Base-by-base conservation (phyloP, 1,284 basidiomycete species). In the Ganoderma leucocontextum region DNA sequence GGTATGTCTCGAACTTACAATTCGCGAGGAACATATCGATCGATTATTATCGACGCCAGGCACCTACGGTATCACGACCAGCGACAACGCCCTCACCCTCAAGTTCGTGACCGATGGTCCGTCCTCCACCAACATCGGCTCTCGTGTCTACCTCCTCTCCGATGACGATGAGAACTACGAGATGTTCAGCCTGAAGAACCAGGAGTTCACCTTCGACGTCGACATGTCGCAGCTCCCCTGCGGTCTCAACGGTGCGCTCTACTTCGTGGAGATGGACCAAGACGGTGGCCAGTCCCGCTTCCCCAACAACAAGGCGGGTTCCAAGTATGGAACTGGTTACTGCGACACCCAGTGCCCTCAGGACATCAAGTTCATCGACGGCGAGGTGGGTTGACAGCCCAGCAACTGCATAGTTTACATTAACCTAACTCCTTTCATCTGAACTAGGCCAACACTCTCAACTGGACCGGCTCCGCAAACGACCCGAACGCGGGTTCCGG, bases 191-290 rank as follows among this genome's bases (percentile, higher is more conserved):
- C 80, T 85, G 66, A 75, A 82, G 72, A 87, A 87, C 78, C 82
- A 85, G 73, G 86, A 88, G 78, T 87, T 88, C 77, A 82, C 84
- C 47, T 87, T 88, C 77, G 86, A 87, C 75, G 86, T 89, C 75
- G 86, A 89, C 76, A 80, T 87, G 66, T 85, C 84, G 68, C 79
- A 85, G 64, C 82, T 89, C 49, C 83, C 84, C 29, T 88, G 87
- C 73, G 87, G 86, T 74, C 80, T 88, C 73, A 87, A 87, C 78
- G 86, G 85, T 65, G 85, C 85, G 15, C 76, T 82, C 69, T 83
- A 83, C 76, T 79, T 83, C 74, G 74, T 77, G 22, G 78, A 80
- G 70, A 83, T 83, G 82, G 80, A 79, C 72, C 73, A 76, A n/a
- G 81, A 83, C 69, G 82, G 82, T 72, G 82, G 81, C 63, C 60